These are phyloP conservation scores for Leonotis leonurus DNA, from an alignment of 257 asterid genomes.

Conservation along the genomic window DNA sequence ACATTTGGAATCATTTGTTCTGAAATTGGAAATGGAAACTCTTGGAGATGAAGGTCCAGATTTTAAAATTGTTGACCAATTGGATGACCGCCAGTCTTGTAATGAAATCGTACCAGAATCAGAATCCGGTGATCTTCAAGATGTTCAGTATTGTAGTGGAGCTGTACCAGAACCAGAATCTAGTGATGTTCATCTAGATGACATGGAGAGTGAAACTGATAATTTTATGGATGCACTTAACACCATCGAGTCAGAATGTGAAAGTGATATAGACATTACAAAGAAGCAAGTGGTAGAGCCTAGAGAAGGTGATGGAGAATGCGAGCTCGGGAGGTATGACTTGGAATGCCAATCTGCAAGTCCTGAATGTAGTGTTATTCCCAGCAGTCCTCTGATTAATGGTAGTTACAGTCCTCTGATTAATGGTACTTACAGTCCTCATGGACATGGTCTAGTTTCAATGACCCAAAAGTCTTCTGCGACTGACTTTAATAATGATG, in stretches of 20 bases:
- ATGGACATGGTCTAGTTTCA: slow-evolving; percentile 15
- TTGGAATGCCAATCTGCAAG: slow-evolving; percentile 27
- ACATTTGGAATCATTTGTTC: slow-evolving; percentile 30
- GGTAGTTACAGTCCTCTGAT: slow-evolving; percentile 15
- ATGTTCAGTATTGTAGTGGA: slow-evolving; percentile 23
- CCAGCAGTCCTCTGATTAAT: slow-evolving; percentile 12
- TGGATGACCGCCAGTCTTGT: slow-evolving; percentile 20
- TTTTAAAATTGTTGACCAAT: slow-evolving; percentile 23
- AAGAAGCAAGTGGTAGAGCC: slow-evolving; percentile 40
- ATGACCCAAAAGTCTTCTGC: slow-evolving; percentile 22
- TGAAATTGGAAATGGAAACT: slow-evolving; percentile 26
- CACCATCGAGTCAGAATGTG: slow-evolving; percentile 71
- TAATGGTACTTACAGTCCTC: slow-evolving; percentile 13
- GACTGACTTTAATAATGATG: not conserved
- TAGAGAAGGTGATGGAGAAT: slow-evolving; percentile 22
- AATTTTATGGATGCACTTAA: slow-evolving; percentile 87
- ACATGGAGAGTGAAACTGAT: slow-evolving; percentile 69
- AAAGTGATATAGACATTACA: slow-evolving; percentile 56
- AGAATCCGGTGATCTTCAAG: slow-evolving; percentile 26
- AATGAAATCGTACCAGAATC: slow-evolving; percentile 19
- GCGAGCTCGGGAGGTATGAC: slow-evolving; percentile 7
- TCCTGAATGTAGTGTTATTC: slow-evolving; percentile 19
- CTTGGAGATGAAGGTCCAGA: slow-evolving; percentile 21
- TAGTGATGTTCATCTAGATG: slow-evolving; percentile 34
- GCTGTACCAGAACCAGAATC: slow-evolving; percentile 18